These are phyloP conservation scores for Trichosporon sp. DNA, from an alignment of 1,284 basidiomycete species.

Conservation along the genomic window DNA sequence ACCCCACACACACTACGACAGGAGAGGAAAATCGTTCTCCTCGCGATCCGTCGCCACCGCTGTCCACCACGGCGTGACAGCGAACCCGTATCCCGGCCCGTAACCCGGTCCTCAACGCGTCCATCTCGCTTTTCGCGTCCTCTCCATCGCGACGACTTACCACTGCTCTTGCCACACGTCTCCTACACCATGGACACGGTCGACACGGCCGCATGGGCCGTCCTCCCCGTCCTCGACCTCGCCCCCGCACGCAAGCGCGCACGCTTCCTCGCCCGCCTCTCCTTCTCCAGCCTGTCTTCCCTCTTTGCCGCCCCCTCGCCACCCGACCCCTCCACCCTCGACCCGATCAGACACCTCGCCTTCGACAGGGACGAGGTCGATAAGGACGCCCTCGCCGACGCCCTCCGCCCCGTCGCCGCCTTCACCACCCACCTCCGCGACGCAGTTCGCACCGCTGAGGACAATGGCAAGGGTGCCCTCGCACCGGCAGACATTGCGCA, in stretches of 20 bases:
- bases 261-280: background rate
- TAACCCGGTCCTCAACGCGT: too few relatives aligned
- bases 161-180: background rate
- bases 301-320: background rate
- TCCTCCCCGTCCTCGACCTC: conserved; percentile 1
- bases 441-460: background rate
- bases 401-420: background rate
- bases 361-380: background rate
- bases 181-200: background rate
- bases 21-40: background rate
- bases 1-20: background rate
- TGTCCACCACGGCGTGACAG: background rate
- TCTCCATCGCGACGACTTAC: background rate
- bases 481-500: background rate
- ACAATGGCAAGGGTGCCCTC: background rate
- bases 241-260: background rate
- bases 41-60: background rate
- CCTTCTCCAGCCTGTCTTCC: background rate
- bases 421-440: background rate
- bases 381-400: background rate
- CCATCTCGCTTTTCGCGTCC: background rate
- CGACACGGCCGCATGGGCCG: conserved; percentile 4
- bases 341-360: background rate
- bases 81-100: too few relatives aligned
- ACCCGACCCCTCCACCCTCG: background rate